Evolutionary conservation across 2,329 filamentous ascomycete species (phyloP).

Genomic region (Cadophora sp.): DNA sequence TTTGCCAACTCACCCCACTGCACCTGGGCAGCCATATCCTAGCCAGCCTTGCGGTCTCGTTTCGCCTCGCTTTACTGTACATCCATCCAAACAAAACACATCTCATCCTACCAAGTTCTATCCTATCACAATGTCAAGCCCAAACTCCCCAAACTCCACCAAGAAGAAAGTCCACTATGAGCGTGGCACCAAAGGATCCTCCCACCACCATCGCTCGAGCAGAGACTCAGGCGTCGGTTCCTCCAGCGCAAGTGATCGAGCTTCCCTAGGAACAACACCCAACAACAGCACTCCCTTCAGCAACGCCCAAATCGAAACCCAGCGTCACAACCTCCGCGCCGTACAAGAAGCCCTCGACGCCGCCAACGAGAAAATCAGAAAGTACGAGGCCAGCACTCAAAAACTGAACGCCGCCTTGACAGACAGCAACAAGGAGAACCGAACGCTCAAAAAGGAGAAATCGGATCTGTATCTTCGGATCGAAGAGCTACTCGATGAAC

Average conservation of each 20-base stretch:
- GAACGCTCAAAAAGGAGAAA: slow-evolving; percentile 34
- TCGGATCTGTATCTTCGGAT: slow-evolving; percentile 17
- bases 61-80: slow-evolving; percentile 8
- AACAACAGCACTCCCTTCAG: slow-evolving; percentile 27
- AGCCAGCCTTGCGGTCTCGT: slow-evolving; percentile 20
- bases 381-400: slow-evolving; percentile 23
- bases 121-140: slow-evolving; percentile 33
- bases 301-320: slow-evolving; percentile 30
- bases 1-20: slow-evolving; percentile 24
- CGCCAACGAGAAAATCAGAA: slow-evolving; percentile 34
- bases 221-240: slow-evolving; percentile 39
- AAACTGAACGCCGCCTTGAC: slow-evolving; percentile 28
- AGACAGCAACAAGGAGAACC: slow-evolving; percentile 38
- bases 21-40: slow-evolving; percentile 11
- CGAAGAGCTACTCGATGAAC: slow-evolving; percentile 22
- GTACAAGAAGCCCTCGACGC: slow-evolving; percentile 38
- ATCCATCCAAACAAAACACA: slow-evolving; percentile 6
- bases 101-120: not conserved
- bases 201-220: slow-evolving; percentile 30
- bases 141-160: slow-evolving; percentile 25
- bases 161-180: slow-evolving; percentile 40
- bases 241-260: slow-evolving; percentile 35
- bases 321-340: slow-evolving; percentile 33
- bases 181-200: slow-evolving; percentile 32
- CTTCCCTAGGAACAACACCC: slow-evolving; percentile 34